A percentile compares a stretch with the other conserved stretches of the same genome.
Evolutionary conservation across 176 grass and related monocot species (phyloP).

Genomic region (Juncus effusus): DNA sequence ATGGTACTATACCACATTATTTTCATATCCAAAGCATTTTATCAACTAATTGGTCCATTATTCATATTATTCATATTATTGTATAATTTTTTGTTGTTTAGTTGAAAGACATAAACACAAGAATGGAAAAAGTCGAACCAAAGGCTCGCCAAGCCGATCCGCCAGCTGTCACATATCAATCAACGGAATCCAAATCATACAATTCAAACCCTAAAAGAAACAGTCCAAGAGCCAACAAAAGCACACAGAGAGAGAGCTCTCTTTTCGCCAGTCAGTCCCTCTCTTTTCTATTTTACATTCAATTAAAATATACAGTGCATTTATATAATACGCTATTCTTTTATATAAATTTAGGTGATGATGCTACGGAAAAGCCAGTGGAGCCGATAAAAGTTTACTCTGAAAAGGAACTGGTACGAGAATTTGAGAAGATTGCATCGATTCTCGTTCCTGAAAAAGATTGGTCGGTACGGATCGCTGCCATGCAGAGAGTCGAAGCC

Average conservation of each 20-base stretch:
- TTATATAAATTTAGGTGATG: slow-evolving; percentile 54
- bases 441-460: slow-evolving; percentile 94
- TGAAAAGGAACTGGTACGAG: slow-evolving; percentile 88
- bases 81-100: slow-evolving; percentile 32
- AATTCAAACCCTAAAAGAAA: slow-evolving; percentile 74
- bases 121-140: slow-evolving; percentile 82
- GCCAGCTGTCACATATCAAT: slow-evolving; percentile 31
- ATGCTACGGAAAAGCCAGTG: slow-evolving; percentile 77
- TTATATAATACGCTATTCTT: background rate
- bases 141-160: slow-evolving; percentile 59
- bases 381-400: slow-evolving; percentile 86
- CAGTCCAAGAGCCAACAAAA: slow-evolving; percentile 73
- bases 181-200: slow-evolving; percentile 54
- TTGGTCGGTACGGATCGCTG: slow-evolving; percentile 88
- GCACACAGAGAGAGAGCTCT: slow-evolving; percentile 53
- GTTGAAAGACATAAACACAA: slow-evolving; percentile 96
- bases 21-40: background rate
- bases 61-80: slow-evolving; percentile 30
- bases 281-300: background rate
- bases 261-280: slow-evolving; percentile 58
- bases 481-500: slow-evolving; percentile 91
- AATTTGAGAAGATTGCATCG: slow-evolving; percentile 86
- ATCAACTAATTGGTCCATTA: slow-evolving; percentile 8
- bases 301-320: background rate
- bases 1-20: slow-evolving; percentile 53